A percentile compares a stretch with the other conserved stretches of the same genome.
These are phyloP conservation scores for Lomentospora prolificans DNA, from an alignment of 2,329 filamentous ascomycete species.

Conservation along the genomic window DNA sequence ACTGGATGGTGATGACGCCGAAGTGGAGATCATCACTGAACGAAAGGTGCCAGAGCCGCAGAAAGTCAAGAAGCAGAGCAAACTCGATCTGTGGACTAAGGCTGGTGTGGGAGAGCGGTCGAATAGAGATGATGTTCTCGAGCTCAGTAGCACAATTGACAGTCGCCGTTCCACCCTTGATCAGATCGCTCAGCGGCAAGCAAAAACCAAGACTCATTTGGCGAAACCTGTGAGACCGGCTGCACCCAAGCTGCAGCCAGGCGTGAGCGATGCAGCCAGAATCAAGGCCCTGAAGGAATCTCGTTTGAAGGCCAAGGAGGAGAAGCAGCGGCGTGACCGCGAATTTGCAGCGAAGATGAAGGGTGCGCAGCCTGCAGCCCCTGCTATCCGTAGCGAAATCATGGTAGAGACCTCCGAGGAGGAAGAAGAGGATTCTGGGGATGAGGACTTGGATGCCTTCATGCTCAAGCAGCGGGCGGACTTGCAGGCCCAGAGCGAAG, in stretches of 20 bases:
- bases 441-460: conserved; percentile 47
- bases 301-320: conserved; percentile 65
- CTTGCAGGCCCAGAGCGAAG: conserved; percentile 38
- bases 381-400: conserved; percentile 60
- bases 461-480: conserved; percentile 36
- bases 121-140: conserved; percentile 37
- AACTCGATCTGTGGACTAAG: conserved; percentile 32
- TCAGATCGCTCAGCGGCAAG: conserved; percentile 29
- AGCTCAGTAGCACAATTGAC: conserved; percentile 36
- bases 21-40: conserved; percentile 15
- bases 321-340: conserved; percentile 61
- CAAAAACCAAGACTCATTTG: conserved; percentile 17
- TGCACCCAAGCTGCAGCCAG: conserved; percentile 16
- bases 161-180: conserved; percentile 31
- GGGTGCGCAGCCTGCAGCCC: conserved; percentile 12
- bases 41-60: conserved; percentile 13
- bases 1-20: conserved; percentile 46
- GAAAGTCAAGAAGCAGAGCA: conserved; percentile 44
- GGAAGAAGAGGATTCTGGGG: conserved; percentile 50
- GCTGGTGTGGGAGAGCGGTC: conserved; percentile 11
- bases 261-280: conserved; percentile 20
- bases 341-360: conserved; percentile 62
- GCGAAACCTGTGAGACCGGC: conserved; percentile 15
- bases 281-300: conserved; percentile 50
- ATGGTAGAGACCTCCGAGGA: conserved; percentile 83